Percentiles rank a stretch among this genome's conserved stretches.
phyloP scores from a whole-genome alignment of 352 stramenopile genomes.

The Thalassiosira oceanica region DNA sequence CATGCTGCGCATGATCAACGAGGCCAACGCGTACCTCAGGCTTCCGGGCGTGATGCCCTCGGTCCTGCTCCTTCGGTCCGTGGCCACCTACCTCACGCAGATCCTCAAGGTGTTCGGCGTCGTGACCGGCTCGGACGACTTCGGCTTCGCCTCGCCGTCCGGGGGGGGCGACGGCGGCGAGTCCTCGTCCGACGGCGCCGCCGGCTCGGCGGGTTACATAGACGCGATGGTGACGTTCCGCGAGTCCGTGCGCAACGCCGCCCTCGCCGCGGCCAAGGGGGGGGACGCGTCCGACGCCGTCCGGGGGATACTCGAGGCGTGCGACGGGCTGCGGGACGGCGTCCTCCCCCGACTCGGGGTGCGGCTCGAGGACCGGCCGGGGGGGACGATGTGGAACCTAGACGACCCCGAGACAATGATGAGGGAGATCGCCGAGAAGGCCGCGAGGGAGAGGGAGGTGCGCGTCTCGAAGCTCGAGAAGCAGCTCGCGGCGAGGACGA shows the following conservation, averaged over 20 bases:
- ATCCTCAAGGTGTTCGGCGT: conserved; percentile 83
- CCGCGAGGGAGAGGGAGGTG: conserved; percentile 53
- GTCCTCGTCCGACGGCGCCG: conserved; percentile 14
- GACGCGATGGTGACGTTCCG: conserved; percentile 78
- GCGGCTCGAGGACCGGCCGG: conserved; percentile 76
- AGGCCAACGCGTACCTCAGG: conserved; percentile 81
- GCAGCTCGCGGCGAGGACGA: conserved; percentile 46
- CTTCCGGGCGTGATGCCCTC: conserved; percentile 49
- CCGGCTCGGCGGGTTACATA: conserved; percentile 57
- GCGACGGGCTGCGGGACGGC: conserved; percentile 78
- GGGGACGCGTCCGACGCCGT: conserved; percentile 50
- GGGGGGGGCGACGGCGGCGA: conserved; percentile 33
- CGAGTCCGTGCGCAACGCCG: conserved; percentile 63
- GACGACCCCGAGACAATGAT: conserved; percentile 71
- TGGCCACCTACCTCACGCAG: conserved; percentile 80
- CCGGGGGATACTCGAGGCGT: conserved; percentile 65
- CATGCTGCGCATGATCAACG: conserved; percentile 76
- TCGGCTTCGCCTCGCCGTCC: conserved; percentile 79
- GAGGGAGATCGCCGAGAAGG: conserved; percentile 73
- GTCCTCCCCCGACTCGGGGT: conserved; percentile 72
- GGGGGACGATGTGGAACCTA: conserved; percentile 75
- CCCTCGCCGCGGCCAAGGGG: conserved; percentile 53
- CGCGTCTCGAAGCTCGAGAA: conserved; percentile 49
- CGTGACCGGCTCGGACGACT: conserved; percentile 67
- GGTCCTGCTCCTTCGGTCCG: conserved; percentile 66